These are phyloP conservation scores for Thelephora aurantiotincta DNA, from an alignment of 768 basidiomycete species.

Conservation along the genomic window DNA sequence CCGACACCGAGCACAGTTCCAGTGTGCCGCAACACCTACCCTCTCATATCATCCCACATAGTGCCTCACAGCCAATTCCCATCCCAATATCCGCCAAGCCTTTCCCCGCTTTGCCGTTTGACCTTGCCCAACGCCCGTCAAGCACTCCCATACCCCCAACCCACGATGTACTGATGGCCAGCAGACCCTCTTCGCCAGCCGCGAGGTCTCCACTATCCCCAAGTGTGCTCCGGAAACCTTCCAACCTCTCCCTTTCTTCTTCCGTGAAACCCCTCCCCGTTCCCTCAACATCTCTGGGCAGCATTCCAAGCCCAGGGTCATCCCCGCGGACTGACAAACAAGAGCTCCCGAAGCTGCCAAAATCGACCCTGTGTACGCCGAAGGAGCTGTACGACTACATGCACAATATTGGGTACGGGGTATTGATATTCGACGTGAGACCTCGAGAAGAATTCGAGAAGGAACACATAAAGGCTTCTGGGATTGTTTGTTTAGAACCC, in stretches of 20 bases:
- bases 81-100: constrained; percentile 11
- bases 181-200: constrained; percentile 42
- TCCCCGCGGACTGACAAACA: constrained; percentile 12
- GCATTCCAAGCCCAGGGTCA: constrained; percentile 6
- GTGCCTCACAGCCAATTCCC: constrained; percentile 3
- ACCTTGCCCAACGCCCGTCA: constrained; percentile 42
- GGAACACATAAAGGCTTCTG: constrained; percentile 54
- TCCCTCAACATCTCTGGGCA: constrained; percentile 16
- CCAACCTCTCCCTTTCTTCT: constrained; percentile 21
- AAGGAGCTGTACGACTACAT: constrained; percentile 46
- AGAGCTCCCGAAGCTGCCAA: constrained; percentile 37
- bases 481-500: constrained; percentile 79
- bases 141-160: constrained; percentile 57
- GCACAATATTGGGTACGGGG: constrained; percentile 30
- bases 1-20: constrained; percentile 13
- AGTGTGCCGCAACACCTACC: constrained; percentile 13
- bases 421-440: constrained; percentile 77
- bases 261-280: constrained; percentile 16
- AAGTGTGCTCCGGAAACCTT: constrained; percentile 27
- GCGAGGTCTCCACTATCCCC: constrained; percentile 21
- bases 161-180: constrained; percentile 33
- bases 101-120: constrained; percentile 30
- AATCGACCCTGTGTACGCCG: constrained; percentile 45
- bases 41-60: constrained; percentile 6
- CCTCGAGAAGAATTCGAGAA: constrained; percentile 60